Base-by-base conservation (phyloP, 2,329 filamentous ascomycete genomes). In the Sphaerostilbella broomeana region DNA sequence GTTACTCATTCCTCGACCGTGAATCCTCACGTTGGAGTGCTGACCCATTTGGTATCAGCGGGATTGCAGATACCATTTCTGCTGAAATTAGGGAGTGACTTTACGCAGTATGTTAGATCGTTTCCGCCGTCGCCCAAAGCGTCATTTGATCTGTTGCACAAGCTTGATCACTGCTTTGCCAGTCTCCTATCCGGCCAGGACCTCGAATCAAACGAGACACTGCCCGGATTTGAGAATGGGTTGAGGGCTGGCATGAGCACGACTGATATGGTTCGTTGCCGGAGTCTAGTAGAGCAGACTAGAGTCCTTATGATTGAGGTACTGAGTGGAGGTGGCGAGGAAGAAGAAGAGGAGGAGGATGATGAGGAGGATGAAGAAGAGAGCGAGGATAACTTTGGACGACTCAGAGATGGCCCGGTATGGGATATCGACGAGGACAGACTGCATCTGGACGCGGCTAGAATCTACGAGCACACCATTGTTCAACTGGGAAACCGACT, bases 241-340 rank as follows among this genome's bases (percentile, higher is more conserved):
- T 64, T 70, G 5, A 62, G 69, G 1, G 77, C 79, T 0, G 82
- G 86, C 1, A 81, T 86, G 68, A 87, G 80, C 1, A 68, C 63
- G 13, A 90, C 85, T 1, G 87, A 95, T 58, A 94, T 92, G 71
- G 87, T 97, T 6, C 76, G 90, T 27, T 83, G 89, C 47, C 83
- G 85, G 55, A 86, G 85, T 53, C 66, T 94, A 20, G 84, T 88
- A 0, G 85, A 94, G 55, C 75, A 81, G 48, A 85, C 84, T 12
- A 72, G 89, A 18, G 64, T 87, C 6, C 61, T 77, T 5, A 77
- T 90, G 42, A 76, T 87, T 1, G 79, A 85, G 43, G 73, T 79
- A 12, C 73, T 87, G 67, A 75, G 72, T 44, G 68, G 47, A 16
- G 52, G 51, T 4, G 45, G 42, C 0, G 35, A 43, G n/a, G 65